A percentile compares a stretch with the other conserved stretches of the same genome.
These are phyloP conservation scores for Fusarium brachygibbosum DNA, from an alignment of 2,329 filamentous ascomycete genomes.

Conservation along the genomic window DNA sequence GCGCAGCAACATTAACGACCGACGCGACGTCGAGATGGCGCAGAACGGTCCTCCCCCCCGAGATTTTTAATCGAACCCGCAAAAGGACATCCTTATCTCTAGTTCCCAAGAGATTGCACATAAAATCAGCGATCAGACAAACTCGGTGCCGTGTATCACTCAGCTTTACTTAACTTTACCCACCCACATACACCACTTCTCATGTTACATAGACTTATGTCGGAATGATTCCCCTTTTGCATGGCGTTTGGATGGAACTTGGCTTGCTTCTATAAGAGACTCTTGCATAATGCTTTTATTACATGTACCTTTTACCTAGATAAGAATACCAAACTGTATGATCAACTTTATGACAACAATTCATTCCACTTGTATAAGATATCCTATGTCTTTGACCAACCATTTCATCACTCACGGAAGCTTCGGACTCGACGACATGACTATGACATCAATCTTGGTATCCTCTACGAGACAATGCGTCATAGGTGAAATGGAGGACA, in stretches of 20 bases:
- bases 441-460: conserved; percentile 6
- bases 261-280: background rate
- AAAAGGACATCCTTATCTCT: background rate
- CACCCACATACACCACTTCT: background rate
- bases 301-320: background rate
- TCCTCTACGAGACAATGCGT: background rate
- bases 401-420: background rate
- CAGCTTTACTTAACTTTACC: background rate
- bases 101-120: background rate
- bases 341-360: background rate
- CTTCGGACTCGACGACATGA: background rate
- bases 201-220: conserved; percentile 27
- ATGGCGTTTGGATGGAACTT: conserved; percentile 32
- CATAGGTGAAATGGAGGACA: conserved; percentile 3
- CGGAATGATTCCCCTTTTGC: conserved; percentile 40
- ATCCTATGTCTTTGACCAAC: background rate
- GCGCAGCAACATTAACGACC: conserved; percentile 17
- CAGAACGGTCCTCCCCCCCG: conserved; percentile 25
- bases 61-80: conserved; percentile 19
- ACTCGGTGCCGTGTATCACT: background rate
- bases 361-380: background rate
- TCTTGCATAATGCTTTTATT: background rate
- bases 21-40: conserved; percentile 38
- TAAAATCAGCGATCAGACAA: background rate
- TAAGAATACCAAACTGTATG: background rate